A percentile compares a stretch with the other conserved stretches of the same genome.
These are phyloP conservation scores for Lotmaria passim DNA, from an alignment of 208 protist genomes.

Conservation along the genomic window DNA sequence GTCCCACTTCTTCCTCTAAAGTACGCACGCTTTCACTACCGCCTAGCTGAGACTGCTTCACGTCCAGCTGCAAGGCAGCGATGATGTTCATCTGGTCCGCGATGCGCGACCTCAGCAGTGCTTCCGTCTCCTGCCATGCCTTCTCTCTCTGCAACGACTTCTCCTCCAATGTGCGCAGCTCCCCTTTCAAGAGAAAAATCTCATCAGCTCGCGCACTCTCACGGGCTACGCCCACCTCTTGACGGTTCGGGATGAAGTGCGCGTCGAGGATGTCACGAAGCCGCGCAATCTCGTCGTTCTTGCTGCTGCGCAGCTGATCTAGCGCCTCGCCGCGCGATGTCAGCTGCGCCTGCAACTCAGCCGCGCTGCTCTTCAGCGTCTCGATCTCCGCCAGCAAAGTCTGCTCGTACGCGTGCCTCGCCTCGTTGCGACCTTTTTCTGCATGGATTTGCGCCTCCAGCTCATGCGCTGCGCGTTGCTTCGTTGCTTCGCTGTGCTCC, in stretches of 20 bases:
- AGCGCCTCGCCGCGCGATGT: conserved; percentile 39
- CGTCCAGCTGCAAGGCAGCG: conserved; percentile 65
- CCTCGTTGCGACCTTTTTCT: conserved; percentile 21
- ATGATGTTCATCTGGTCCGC: conserved; percentile 75
- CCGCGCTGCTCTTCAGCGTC: conserved; percentile 39
- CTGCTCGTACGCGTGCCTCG: conserved; percentile 39
- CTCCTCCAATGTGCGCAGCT: conserved; percentile 47
- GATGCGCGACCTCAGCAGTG: conserved; percentile 71
- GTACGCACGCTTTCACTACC: conserved; percentile 46
- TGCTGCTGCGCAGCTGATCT: conserved; percentile 31
- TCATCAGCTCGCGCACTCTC: conserved; percentile 33
- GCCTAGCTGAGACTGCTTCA: conserved; percentile 46
- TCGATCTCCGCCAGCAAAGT: conserved; percentile 58
- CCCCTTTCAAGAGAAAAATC: conserved; percentile 47
- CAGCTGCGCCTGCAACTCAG: conserved; percentile 26
- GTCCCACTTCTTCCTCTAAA: conserved; percentile 58
- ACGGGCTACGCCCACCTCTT: conserved; percentile 46
- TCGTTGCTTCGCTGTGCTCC: conserved; percentile 32
- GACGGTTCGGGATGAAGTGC: conserved; percentile 80
- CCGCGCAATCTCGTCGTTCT: conserved; percentile 64
- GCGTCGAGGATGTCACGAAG: conserved; percentile 72
- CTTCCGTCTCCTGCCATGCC: conserved; percentile 68
- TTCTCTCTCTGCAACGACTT: conserved; percentile 53
- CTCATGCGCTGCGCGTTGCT: conserved; percentile 40
- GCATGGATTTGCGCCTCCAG: conserved; percentile 28